These are phyloP conservation scores for Circinella minor DNA, from an alignment of 371 early-diverging fungal species.

Conservation along the genomic window DNA sequence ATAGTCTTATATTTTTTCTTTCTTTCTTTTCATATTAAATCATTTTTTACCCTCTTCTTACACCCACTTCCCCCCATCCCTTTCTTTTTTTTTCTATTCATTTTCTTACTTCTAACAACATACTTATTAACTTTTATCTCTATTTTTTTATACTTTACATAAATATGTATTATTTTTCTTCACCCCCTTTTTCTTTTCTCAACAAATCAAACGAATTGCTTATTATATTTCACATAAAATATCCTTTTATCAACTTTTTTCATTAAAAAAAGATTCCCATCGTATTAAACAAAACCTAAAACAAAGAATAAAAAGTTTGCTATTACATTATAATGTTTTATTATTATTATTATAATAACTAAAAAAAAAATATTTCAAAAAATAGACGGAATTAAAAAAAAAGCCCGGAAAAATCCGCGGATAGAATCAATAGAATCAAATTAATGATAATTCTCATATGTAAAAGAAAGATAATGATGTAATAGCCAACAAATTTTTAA, in stretches of 20 bases:
- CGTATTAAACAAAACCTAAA: not conserved
- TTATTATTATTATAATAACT: too few relatives aligned
- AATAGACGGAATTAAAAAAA: too few relatives aligned
- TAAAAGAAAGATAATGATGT: too few relatives aligned
- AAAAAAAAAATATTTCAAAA: too few relatives aligned
- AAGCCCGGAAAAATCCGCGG: too few relatives aligned
- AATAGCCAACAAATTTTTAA: too few relatives aligned
- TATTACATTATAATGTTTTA: not conserved
- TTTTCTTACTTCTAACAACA: too few relatives aligned
- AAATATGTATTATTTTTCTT: not conserved
- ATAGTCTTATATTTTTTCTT: not conserved
- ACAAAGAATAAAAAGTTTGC: conserved; percentile 4
- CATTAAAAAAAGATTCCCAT: conserved; percentile 2
- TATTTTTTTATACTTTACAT: not conserved
- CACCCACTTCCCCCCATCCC: not conserved
- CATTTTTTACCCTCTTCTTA: not conserved
- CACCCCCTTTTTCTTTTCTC: not conserved
- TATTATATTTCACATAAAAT: conserved; percentile 6
- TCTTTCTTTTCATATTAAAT: not conserved
- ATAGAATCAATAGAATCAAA: too few relatives aligned
- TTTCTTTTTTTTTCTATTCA: too few relatives aligned
- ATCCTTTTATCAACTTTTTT: conserved; percentile 4
- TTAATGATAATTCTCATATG: too few relatives aligned
- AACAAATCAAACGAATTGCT: not conserved
- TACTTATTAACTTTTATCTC: not conserved